Evolutionary conservation across 176 grass and related monocot species (phyloP).

Genomic region (Areca catechu): DNA sequence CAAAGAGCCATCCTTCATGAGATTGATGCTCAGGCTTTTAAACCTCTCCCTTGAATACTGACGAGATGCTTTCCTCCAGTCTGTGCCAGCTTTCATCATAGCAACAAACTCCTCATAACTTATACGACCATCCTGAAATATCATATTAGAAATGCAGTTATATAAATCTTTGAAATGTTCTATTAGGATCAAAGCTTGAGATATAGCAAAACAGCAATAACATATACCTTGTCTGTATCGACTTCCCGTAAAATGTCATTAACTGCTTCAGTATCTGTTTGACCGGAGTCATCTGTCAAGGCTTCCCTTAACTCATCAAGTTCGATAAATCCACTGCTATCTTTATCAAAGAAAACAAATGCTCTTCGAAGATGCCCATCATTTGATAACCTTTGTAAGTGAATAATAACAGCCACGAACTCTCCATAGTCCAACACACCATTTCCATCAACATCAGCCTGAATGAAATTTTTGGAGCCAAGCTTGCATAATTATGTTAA

Average conservation of each 20-base stretch:
- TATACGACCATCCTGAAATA: constrained; percentile 53
- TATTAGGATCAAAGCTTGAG: neutral
- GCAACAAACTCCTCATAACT: constrained; percentile 76
- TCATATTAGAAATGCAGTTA: neutral
- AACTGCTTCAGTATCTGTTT: constrained; percentile 45
- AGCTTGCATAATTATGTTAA: too few relatives aligned
- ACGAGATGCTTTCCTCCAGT: constrained; percentile 92
- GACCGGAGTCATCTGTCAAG: constrained; percentile 58
- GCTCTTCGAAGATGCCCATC: constrained; percentile 86
- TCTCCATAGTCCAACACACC: constrained; percentile 89
- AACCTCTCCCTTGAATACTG: constrained; percentile 93
- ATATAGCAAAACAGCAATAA: neutral
- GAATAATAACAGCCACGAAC: constrained; percentile 89
- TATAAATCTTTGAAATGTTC: too few relatives aligned
- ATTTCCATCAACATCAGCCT: constrained; percentile 89
- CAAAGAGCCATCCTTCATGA: constrained; percentile 71
- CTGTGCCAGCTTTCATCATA: constrained; percentile 91
- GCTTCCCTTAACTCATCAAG: constrained; percentile 59
- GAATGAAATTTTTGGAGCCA: neutral
- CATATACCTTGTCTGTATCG: constrained; percentile 64
- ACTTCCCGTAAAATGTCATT: constrained; percentile 62
- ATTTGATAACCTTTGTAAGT: constrained; percentile 84
- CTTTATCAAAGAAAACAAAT: constrained; percentile 90
- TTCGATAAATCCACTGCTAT: constrained; percentile 79
- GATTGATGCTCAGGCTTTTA: constrained; percentile 68